phyloP scores from a whole-genome alignment of 1,284 basidiomycete species.

The Tausonia pullulans region DNA sequence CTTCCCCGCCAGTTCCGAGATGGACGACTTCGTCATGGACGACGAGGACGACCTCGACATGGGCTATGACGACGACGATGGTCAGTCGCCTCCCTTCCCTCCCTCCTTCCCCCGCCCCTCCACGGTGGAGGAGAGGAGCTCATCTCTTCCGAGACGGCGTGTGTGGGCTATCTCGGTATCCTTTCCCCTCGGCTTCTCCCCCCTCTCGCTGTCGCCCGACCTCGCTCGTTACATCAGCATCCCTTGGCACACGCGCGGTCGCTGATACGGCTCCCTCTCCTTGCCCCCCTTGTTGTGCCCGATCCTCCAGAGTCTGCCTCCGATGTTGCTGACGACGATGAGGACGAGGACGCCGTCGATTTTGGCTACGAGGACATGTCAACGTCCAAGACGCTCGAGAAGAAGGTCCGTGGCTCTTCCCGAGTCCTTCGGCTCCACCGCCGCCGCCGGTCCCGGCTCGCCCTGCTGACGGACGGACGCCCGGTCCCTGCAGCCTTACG shows the following conservation, averaged over 20 bases:
- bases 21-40: slow-evolving; percentile 10
- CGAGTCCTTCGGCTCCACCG: neutral
- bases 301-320: slow-evolving; percentile 9
- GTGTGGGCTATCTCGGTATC: too few relatives aligned
- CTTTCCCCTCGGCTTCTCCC: neutral
- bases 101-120: slow-evolving; percentile 8
- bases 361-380: slow-evolving; percentile 29
- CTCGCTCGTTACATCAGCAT: neutral
- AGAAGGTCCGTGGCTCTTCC: slow-evolving; percentile 6
- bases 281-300: neutral
- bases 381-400: slow-evolving; percentile 12
- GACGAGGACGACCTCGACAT: slow-evolving; percentile 55
- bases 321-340: slow-evolving; percentile 20
- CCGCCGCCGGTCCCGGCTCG: slow-evolving; percentile 6
- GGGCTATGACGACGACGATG: slow-evolving; percentile 50
- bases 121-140: neutral
- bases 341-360: slow-evolving; percentile 42
- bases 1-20: slow-evolving; percentile 1
- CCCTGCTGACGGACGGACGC: neutral
- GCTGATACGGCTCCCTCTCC: neutral
- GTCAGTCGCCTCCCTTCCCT: slow-evolving; percentile 31
- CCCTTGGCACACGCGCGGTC: neutral
- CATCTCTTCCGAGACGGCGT: slow-evolving; percentile 1
- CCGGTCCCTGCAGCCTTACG: slow-evolving; percentile 27
- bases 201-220: slow-evolving; percentile 1